Conservation (phyloP, 805 yeast species). For the Candida odintsovae region DNA sequence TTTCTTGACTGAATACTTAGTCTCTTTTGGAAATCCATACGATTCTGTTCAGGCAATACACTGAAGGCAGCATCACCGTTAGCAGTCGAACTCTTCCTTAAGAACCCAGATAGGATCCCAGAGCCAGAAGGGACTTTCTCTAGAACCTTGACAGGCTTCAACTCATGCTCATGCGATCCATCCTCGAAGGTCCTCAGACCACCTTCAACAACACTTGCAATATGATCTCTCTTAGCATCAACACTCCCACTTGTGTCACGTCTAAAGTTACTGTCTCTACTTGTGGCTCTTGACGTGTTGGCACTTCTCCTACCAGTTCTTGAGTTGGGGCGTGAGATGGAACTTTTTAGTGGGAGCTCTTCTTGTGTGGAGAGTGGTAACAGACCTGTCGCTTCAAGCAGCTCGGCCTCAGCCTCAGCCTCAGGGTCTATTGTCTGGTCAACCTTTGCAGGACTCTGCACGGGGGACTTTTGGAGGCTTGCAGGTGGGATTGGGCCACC, state of each 20-base stretch:
- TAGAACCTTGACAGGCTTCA: slow-evolving; percentile 17
- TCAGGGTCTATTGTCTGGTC: background rate
- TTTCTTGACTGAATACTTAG: slow-evolving; percentile 23
- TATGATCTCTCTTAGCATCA: background rate
- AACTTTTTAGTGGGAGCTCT: background rate
- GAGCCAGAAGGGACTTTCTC: slow-evolving; percentile 18
- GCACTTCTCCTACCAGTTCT: slow-evolving; percentile 5
- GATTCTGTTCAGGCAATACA: slow-evolving; percentile 23
- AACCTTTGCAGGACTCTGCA: background rate
- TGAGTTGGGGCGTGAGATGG: background rate
- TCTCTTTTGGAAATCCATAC: slow-evolving; percentile 24
- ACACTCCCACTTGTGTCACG: slow-evolving; percentile 2
- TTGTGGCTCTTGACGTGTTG: slow-evolving; percentile 2
- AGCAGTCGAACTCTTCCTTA: slow-evolving; percentile 10
- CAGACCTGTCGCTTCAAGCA: slow-evolving; percentile 1
- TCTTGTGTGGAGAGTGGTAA: slow-evolving; percentile 1
- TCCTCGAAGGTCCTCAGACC: slow-evolving; percentile 16
- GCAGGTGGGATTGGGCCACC: background rate
- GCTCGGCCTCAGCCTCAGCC: background rate
- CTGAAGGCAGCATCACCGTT: slow-evolving; percentile 20
- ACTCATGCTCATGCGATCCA: slow-evolving; percentile 21
- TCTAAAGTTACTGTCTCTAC: background rate
- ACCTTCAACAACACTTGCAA: slow-evolving; percentile 10
- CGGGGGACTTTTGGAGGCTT: background rate
- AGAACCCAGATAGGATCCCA: slow-evolving; percentile 21